Percentiles rank a stretch among this genome's conserved stretches.
phyloP scores from a whole-genome alignment of 208 protist genomes.

The Leishmania gerbilli region DNA sequence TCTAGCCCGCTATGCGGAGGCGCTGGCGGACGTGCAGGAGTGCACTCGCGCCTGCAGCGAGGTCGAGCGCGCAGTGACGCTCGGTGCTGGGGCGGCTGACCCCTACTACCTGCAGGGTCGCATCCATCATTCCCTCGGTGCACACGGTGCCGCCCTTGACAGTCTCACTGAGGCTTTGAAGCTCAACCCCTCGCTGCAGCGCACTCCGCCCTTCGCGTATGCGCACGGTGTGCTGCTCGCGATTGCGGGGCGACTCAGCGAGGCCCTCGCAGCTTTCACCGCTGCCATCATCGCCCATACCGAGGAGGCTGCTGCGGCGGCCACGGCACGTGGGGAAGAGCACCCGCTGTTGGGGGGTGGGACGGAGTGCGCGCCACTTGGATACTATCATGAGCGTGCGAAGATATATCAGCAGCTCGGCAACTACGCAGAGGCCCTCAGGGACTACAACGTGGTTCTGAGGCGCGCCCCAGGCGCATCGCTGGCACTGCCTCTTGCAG shows the following conservation, averaged over 20 bases:
- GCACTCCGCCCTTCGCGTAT: conserved; percentile 49
- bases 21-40: conserved; percentile 40
- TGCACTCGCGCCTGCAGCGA: conserved; percentile 33
- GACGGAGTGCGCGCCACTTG: background rate
- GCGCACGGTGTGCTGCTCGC: conserved; percentile 54
- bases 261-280: conserved; percentile 49
- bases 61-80: background rate
- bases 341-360: too few species aligned
- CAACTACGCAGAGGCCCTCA: conserved; percentile 51
- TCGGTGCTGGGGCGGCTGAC: conserved; percentile 28
- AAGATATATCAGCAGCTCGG: conserved; percentile 80
- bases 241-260: conserved; percentile 22
- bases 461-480: background rate
- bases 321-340: background rate
- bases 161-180: conserved; percentile 60
- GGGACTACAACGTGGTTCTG: conserved; percentile 85
- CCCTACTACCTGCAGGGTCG: conserved; percentile 83
- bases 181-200: conserved; percentile 40
- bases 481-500: background rate
- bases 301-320: background rate
- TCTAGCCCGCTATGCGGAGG: conserved; percentile 46
- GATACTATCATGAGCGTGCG: conserved; percentile 83
- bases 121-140: conserved; percentile 65
- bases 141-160: conserved; percentile 48
- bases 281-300: conserved; percentile 43